phyloP scores from a whole-genome alignment of 352 stramenopile species.

The Phytophthora pinifolia region DNA sequence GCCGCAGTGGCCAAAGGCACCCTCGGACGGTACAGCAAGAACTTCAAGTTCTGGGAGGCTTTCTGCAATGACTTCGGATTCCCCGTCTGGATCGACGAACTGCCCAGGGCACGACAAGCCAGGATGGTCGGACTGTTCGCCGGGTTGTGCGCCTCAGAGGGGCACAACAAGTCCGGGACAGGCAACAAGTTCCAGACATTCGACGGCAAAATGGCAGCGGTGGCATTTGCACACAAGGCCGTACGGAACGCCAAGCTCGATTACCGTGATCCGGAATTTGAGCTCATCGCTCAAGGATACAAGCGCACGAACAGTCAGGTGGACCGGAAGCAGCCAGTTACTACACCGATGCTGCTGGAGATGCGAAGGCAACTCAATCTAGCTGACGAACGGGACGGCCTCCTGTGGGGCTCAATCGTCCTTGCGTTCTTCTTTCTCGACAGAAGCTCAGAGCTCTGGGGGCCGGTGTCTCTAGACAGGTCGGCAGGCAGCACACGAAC shows the following conservation, averaged over 20 bases:
- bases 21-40: background rate
- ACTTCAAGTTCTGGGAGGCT: constrained; percentile 10
- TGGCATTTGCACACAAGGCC: constrained; percentile 22
- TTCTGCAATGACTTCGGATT: constrained; percentile 8
- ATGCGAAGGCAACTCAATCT: background rate
- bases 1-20: background rate
- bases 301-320: constrained; percentile 25
- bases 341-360: constrained; percentile 31
- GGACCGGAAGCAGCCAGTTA: constrained; percentile 37
- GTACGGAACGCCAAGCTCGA: constrained; percentile 26
- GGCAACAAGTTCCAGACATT: constrained; percentile 34
- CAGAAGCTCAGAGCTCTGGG: constrained; percentile 27
- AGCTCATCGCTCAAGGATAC: constrained; percentile 32
- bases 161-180: constrained; percentile 21
- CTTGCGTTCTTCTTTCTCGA: constrained; percentile 29
- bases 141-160: constrained; percentile 11
- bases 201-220: constrained; percentile 27
- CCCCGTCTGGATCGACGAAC: constrained; percentile 23
- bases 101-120: constrained; percentile 22
- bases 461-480: background rate
- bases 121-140: constrained; percentile 21
- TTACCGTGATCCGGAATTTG: constrained; percentile 35
- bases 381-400: background rate
- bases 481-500: background rate
- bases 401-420: constrained; percentile 24